Conservation (phyloP, 2,329 filamentous ascomycete species). For the Hymenoscyphus albidus region DNA sequence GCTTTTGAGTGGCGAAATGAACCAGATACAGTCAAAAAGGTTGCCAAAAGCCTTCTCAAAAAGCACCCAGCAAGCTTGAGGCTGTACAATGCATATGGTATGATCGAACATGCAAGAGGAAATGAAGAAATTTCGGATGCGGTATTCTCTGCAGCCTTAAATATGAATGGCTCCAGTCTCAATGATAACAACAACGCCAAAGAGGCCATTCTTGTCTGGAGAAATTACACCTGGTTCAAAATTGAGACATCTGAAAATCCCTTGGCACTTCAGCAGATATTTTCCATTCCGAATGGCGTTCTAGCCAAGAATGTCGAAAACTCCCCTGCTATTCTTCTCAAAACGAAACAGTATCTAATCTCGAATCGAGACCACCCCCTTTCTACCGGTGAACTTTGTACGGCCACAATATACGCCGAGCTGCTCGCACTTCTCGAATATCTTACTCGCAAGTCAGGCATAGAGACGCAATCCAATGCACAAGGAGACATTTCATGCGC, state of each 20-base stretch:
- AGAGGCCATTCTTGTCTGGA: constrained; percentile 35
- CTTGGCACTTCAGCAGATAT: constrained; percentile 38
- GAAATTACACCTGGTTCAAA: constrained; percentile 29
- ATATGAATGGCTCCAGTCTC: constrained; percentile 45
- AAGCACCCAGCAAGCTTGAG: constrained; percentile 57
- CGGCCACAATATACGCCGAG: constrained; percentile 56
- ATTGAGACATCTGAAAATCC: constrained; percentile 24
- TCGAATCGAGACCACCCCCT: constrained; percentile 54
- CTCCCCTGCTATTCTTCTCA: constrained; percentile 43
- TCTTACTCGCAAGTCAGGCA: constrained; percentile 39
- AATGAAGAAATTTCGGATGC: constrained; percentile 56
- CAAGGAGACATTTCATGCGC: constrained; percentile 57
- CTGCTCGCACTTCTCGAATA: constrained; percentile 65
- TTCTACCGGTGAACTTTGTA: constrained; percentile 44
- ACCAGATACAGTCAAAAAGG: constrained; percentile 56
- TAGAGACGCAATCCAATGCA: constrained; percentile 42
- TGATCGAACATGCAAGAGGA: constrained; percentile 61
- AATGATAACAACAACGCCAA: constrained; percentile 27
- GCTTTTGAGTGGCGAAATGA: constrained; percentile 60
- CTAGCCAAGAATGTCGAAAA: constrained; percentile 32
- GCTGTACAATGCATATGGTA: constrained; percentile 76
- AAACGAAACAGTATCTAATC: constrained; percentile 49
- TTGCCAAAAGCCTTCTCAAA: constrained; percentile 71
- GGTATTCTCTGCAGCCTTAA: constrained; percentile 65
- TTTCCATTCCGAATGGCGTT: constrained; percentile 38